Evolutionary conservation across 805 yeast species (phyloP).

Genomic region (Torulaspora delbrueckii): DNA sequence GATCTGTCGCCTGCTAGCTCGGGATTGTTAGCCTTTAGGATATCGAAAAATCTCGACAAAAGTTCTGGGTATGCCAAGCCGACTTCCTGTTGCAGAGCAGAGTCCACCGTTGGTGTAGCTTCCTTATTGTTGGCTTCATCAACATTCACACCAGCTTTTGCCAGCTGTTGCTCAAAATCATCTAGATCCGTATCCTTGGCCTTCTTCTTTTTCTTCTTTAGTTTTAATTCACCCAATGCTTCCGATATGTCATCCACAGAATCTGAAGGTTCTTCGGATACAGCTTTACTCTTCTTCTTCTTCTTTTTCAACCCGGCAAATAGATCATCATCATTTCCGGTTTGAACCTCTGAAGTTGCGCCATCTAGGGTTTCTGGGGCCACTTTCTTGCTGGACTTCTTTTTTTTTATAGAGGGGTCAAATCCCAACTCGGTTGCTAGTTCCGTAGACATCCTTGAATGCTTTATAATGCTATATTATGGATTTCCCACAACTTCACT

Average conservation of each 20-base stretch:
- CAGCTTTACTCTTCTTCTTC: constrained; percentile 66
- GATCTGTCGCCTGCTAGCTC: constrained; percentile 96
- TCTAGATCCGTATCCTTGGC: constrained; percentile 52
- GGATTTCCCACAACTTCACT: background rate
- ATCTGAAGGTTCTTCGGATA: constrained; percentile 37
- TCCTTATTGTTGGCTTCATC: constrained; percentile 34
- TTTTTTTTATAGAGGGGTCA: constrained; percentile 71
- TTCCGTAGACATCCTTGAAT: constrained; percentile 28
- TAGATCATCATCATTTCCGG: constrained; percentile 48
- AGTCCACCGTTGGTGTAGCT: constrained; percentile 32
- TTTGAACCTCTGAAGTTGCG: constrained; percentile 36
- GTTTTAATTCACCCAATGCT: constrained; percentile 62
- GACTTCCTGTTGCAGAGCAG: constrained; percentile 40
- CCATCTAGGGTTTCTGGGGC: constrained; percentile 38
- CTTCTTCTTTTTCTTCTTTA: constrained; percentile 79
- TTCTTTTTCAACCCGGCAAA: constrained; percentile 80
- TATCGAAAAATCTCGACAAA: constrained; percentile 77
- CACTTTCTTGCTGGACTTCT: constrained; percentile 63
- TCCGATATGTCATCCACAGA: constrained; percentile 48
- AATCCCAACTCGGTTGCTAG: constrained; percentile 49
- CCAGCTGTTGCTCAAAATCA: constrained; percentile 85
- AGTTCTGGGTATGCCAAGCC: constrained; percentile 74
- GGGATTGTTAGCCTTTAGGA: constrained; percentile 90
- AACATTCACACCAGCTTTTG: constrained; percentile 80
- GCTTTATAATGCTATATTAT: background rate